These are phyloP conservation scores for Pelargonium myrrhifolium DNA, from an alignment of 441 rosid species.

Conservation along the genomic window DNA sequence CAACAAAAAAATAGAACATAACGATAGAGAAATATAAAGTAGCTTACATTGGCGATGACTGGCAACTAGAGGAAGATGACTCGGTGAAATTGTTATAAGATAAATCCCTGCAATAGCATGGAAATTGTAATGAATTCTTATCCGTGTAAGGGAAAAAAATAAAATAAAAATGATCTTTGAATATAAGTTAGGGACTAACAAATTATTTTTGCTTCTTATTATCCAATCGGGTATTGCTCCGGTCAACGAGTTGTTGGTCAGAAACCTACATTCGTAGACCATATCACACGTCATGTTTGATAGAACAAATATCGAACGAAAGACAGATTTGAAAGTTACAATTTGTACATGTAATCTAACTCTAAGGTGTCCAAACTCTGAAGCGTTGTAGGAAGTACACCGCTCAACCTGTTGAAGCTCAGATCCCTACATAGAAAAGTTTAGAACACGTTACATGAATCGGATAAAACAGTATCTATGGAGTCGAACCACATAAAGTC, in stretches of 20 bases:
- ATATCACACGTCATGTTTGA: not conserved
- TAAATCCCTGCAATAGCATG: constrained; percentile 50
- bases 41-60: constrained; percentile 39
- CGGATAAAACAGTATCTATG: not conserved
- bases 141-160: not conserved
- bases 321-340: not conserved
- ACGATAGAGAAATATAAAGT: constrained; percentile 2
- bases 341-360: constrained; percentile 30
- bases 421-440: constrained; percentile 45
- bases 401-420: constrained; percentile 63
- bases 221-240: constrained; percentile 54
- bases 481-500: too few species aligned
- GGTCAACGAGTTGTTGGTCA: constrained; percentile 56
- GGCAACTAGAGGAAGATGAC: constrained; percentile 36
- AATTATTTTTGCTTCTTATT: not conserved
- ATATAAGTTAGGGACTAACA: constrained; percentile 31
- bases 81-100: constrained; percentile 77
- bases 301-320: not conserved
- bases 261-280: constrained; percentile 20
- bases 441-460: not conserved
- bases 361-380: not conserved
- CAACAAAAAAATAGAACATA: constrained; percentile 1
- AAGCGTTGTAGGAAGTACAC: constrained; percentile 36
- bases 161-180: not conserved
- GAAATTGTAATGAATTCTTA: not conserved